Evolutionary conservation across 345 rosid genomes (phyloP).

Genomic region (Rhodamnia rubescens): DNA sequence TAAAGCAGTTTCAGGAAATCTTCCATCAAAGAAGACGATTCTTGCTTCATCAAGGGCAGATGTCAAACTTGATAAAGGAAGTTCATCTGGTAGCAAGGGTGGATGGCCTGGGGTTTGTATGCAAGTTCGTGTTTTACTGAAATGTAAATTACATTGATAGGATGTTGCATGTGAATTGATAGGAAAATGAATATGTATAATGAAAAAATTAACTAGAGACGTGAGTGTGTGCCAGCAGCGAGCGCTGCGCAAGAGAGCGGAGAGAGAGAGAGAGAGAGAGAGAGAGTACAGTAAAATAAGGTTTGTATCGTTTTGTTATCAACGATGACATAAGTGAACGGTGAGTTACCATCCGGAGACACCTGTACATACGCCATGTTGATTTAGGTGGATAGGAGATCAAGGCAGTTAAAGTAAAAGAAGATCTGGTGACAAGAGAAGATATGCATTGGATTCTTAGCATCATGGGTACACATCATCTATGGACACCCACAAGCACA

Average conservation of each 20-base stretch:
- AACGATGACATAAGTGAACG: slow-evolving; percentile 78
- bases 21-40: slow-evolving; percentile 62
- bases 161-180: not conserved
- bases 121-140: slow-evolving; percentile 93
- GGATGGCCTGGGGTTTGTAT: slow-evolving; percentile 84
- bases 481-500: not conserved
- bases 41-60: slow-evolving; percentile 58
- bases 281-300: not conserved
- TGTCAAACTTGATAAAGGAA: slow-evolving; percentile 35
- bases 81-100: slow-evolving; percentile 60
- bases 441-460: not conserved
- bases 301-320: slow-evolving; percentile 72
- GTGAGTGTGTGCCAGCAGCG: not conserved
- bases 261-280: not conserved
- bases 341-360: slow-evolving; percentile 74
- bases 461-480: not conserved
- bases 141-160: not conserved
- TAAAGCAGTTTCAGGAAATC: slow-evolving; percentile 67
- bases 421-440: not conserved
- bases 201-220: not conserved
- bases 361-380: slow-evolving; percentile 33
- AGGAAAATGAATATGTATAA: not conserved
- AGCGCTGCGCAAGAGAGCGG: too few species aligned
- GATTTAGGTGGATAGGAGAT: not conserved
- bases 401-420: not conserved